phyloP scores from a whole-genome alignment of 179 eudicot species.

The Corrigiola litoralis region DNA sequence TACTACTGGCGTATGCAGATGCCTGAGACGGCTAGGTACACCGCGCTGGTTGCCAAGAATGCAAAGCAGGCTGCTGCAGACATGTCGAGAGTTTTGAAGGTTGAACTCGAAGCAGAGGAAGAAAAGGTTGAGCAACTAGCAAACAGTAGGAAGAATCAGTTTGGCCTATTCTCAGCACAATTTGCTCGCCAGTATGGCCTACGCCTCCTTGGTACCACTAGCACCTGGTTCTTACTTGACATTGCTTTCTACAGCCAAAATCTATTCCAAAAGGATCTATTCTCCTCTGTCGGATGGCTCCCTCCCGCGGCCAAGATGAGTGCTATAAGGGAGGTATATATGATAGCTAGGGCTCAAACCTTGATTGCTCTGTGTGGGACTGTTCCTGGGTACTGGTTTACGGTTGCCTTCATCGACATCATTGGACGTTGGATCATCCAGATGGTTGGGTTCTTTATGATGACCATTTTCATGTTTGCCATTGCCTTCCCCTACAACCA shows the following conservation, averaged over 20 bases:
- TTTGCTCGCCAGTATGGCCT: slow-evolving; percentile 19
- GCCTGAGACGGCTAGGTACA: slow-evolving; percentile 58
- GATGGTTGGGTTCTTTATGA: slow-evolving; percentile 35
- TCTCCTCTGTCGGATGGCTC: slow-evolving; percentile 27
- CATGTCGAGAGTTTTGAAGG: slow-evolving; percentile 40
- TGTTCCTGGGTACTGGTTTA: slow-evolving; percentile 43
- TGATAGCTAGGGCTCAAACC: slow-evolving; percentile 34
- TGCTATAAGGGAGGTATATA: slow-evolving; percentile 27
- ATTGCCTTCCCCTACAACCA: slow-evolving; percentile 25
- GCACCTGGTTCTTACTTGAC: slow-evolving; percentile 36
- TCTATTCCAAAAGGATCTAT: slow-evolving; percentile 35
- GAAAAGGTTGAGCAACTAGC: slow-evolving; percentile 10
- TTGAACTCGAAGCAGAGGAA: slow-evolving; percentile 23
- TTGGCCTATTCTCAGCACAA: slow-evolving; percentile 23
- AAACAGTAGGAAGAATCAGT: background rate
- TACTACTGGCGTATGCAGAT: slow-evolving; percentile 56
- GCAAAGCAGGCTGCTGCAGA: slow-evolving; percentile 46
- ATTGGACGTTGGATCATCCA: slow-evolving; percentile 34
- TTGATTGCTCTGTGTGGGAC: slow-evolving; percentile 37
- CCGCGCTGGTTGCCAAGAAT: slow-evolving; percentile 43
- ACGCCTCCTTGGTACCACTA: slow-evolving; percentile 25
- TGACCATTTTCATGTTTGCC: slow-evolving; percentile 40
- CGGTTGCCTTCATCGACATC: slow-evolving; percentile 29
- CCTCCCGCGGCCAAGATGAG: slow-evolving; percentile 23
- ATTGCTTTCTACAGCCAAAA: slow-evolving; percentile 36